A percentile compares a stretch with the other conserved stretches of the same genome.
Evolutionary conservation across 1,139 yeast species (phyloP).

Genomic region (Candida sp.): DNA sequence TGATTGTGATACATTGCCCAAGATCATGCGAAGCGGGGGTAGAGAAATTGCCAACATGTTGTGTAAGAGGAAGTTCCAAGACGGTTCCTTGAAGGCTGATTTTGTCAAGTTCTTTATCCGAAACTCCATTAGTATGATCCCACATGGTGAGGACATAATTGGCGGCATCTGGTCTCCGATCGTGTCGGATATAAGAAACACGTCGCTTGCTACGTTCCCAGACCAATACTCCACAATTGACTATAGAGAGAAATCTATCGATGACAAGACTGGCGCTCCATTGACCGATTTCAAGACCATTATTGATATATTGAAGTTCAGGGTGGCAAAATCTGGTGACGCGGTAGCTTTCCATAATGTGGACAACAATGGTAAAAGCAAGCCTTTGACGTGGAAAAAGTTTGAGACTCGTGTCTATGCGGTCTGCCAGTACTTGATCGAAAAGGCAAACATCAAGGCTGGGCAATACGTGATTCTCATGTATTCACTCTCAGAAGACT

Average conservation of each 20-base stretch:
- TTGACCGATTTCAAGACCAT: slow-evolving; percentile 76
- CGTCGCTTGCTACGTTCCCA: slow-evolving; percentile 45
- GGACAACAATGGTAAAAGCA: slow-evolving; percentile 53
- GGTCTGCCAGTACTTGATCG: slow-evolving; percentile 59
- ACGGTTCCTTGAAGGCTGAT: slow-evolving; percentile 76
- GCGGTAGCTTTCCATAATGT: slow-evolving; percentile 80
- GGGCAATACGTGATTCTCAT: slow-evolving; percentile 81
- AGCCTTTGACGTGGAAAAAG: slow-evolving; percentile 80
- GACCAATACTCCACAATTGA: slow-evolving; percentile 78
- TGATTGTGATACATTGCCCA: slow-evolving; percentile 82
- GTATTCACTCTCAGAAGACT: slow-evolving; percentile 91
- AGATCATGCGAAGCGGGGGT: slow-evolving; percentile 83
- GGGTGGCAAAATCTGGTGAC: slow-evolving; percentile 78
- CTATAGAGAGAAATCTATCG: slow-evolving; percentile 72
- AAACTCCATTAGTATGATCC: slow-evolving; percentile 68
- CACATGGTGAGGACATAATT: slow-evolving; percentile 76
- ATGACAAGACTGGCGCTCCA: slow-evolving; percentile 76
- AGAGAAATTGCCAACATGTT: slow-evolving; percentile 94
- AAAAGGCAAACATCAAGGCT: slow-evolving; percentile 56
- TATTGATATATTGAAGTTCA: slow-evolving; percentile 76
- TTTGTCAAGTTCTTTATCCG: slow-evolving; percentile 82
- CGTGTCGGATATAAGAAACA: slow-evolving; percentile 61
- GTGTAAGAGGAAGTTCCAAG: slow-evolving; percentile 80
- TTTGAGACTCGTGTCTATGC: slow-evolving; percentile 81
- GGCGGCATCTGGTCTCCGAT: slow-evolving; percentile 90